These are phyloP conservation scores for Sisymbrium irio DNA, from an alignment of 345 rosid species.

Conservation along the genomic window DNA sequence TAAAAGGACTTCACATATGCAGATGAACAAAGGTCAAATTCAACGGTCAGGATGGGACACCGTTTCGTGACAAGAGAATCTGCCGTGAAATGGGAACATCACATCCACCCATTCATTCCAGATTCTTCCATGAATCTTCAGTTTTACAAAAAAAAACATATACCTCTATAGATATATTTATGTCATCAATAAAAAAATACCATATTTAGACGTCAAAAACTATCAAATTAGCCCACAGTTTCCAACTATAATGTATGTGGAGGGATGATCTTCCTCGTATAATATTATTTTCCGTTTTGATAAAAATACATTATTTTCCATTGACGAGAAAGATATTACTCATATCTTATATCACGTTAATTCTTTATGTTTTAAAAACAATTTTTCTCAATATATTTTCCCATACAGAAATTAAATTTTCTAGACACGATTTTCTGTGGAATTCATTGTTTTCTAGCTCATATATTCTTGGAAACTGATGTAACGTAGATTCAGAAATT, in stretches of 20 bases:
- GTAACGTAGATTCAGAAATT: slow-evolving; percentile 1
- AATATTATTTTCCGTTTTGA: not conserved
- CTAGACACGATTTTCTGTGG: no score
- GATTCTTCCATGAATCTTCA: slow-evolving; percentile 29
- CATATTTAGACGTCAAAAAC: no score
- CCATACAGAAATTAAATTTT: not conserved
- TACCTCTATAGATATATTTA: not conserved
- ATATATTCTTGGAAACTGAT: slow-evolving; percentile 4
- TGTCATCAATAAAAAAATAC: no score
- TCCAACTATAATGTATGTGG: not conserved
- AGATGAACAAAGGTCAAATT: not conserved
- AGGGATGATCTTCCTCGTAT: not conserved
- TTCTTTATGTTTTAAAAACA: not conserved
- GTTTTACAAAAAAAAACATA: not conserved
- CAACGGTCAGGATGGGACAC: slow-evolving; percentile 15
- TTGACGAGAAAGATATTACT: not conserved
- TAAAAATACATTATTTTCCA: not conserved
- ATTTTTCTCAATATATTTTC: no score
- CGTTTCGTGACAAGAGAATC: slow-evolving; percentile 20
- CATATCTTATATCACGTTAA: not conserved
- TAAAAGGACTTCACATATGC: not conserved
- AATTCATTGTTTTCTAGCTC: not conserved
- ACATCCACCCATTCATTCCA: slow-evolving; percentile 23
- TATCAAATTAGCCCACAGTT: no score
- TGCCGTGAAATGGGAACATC: slow-evolving; percentile 37